A percentile compares a stretch with the other conserved stretches of the same genome.
Conservation (phyloP, 2,329 filamentous ascomycete species). For the Aurifilum marmelostoma region DNA sequence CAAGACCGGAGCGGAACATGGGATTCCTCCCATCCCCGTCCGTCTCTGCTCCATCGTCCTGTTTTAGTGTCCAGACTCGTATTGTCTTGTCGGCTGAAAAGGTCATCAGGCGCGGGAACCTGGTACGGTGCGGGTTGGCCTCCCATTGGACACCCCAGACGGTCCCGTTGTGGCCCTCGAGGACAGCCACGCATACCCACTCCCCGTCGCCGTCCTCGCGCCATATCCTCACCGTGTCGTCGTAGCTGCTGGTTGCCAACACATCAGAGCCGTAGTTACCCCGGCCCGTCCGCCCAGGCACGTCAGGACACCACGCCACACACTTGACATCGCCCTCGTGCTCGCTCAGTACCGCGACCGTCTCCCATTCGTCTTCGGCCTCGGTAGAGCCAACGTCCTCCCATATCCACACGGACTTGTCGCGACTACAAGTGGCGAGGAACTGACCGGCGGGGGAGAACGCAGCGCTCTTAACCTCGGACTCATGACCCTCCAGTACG, state of each 20-base stretch:
- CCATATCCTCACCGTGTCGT: conserved; percentile 88
- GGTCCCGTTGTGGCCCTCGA: conserved; percentile 81
- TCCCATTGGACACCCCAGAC: conserved; percentile 89
- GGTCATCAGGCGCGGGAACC: conserved; percentile 70
- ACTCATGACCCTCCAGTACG: conserved; percentile 92
- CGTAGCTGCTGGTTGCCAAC: conserved; percentile 89
- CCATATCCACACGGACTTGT: conserved; percentile 98
- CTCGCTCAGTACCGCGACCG: conserved; percentile 90
- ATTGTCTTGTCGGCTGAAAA: conserved; percentile 83
- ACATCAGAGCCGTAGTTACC: conserved; percentile 66
- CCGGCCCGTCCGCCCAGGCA: conserved; percentile 49
- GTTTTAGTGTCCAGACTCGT: conserved; percentile 74
- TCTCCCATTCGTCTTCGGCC: conserved; percentile 95
- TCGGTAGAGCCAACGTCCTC: conserved; percentile 77
- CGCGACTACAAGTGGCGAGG: conserved; percentile 86
- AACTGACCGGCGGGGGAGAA: conserved; percentile 77
- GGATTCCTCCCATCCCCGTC: conserved; percentile 32
- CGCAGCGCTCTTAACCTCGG: conserved; percentile 81
- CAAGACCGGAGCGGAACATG: conserved; percentile 47
- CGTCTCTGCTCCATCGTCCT: conserved; percentile 51
- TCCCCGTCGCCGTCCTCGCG: conserved; percentile 85
- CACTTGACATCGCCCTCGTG: conserved; percentile 95
- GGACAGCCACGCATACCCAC: conserved; percentile 85
- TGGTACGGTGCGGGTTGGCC: conserved; percentile 43
- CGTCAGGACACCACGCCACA: conserved; percentile 85